Base-by-base conservation (phyloP, 208 protist genomes). In the Trypanosoma conorhini region DNA sequence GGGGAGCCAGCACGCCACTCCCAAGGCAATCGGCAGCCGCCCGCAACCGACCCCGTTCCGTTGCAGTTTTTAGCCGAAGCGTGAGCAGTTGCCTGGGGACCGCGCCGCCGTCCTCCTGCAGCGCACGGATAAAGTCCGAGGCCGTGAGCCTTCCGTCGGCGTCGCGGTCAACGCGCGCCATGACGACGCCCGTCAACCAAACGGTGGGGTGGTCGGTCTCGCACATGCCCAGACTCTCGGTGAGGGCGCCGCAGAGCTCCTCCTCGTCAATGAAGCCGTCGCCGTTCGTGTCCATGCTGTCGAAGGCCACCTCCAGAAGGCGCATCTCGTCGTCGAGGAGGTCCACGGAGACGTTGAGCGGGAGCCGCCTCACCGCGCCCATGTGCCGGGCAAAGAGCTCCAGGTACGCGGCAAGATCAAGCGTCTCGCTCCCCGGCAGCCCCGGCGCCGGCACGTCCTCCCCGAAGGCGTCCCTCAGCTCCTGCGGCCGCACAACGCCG, bases 61-160 rank as follows among this genome's bases (percentile, higher is more conserved):
- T n/a, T 3, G 5, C 3, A 28, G 26, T n/a, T 28, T 42, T 67
- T 31, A 31, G 31, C 31, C 30, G 31, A 67, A 46, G 50, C 0
- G 31, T 10, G 28, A 74, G 55, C 7, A 74, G 50, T 30, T 56
- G 31, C 22, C 12, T 26, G 28, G 62, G 70, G 31, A 76, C 31
- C 35, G 70, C 70, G 13, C 61, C 61, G 8, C 62, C 26, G 13
- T 76, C 51, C 19, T 64, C 63, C 51, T 71, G 62, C 28, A 70
- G 52, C 17, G 70, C 55, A 35, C 62, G 28, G 15, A 76, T 68
- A 26, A 76, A 70, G 42, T 76, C 63, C 5, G 70, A 76, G 17
- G 57, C 17, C 0, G 38, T 59, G 26, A 76, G 0, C 35, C 67
- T 76, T 61, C 63, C 21, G 46, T 76, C 63, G 3, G 26, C 38